Evolutionary conservation across 2,329 filamentous ascomycete genomes (phyloP).

Genomic region (Hymenoscyphus salicellus): DNA sequence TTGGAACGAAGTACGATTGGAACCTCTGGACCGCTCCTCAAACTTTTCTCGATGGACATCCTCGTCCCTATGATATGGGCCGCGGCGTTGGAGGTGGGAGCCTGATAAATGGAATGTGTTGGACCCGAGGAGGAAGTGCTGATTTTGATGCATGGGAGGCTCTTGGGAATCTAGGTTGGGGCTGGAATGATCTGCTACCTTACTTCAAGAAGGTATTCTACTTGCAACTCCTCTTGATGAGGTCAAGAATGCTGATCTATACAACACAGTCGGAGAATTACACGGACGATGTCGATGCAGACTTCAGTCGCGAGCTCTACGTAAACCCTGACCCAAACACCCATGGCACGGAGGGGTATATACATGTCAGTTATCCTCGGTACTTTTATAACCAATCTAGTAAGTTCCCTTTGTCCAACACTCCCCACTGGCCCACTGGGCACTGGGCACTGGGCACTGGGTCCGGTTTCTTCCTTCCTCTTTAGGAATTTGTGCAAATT

Average conservation of each 20-base stretch:
- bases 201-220: slow-evolving; percentile 41
- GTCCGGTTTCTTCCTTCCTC: no score
- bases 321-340: slow-evolving; percentile 31
- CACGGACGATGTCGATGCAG: slow-evolving; percentile 28
- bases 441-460: no score
- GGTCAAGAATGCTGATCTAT: not conserved
- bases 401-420: slow-evolving; percentile 23
- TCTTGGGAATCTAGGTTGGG: slow-evolving; percentile 39
- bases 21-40: slow-evolving; percentile 41
- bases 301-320: slow-evolving; percentile 26
- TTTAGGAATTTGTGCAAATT: no score
- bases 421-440: not conserved
- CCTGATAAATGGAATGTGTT: slow-evolving; percentile 42
- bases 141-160: slow-evolving; percentile 41
- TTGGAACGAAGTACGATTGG: slow-evolving; percentile 43
- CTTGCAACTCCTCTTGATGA: not conserved
- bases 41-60: slow-evolving; percentile 31
- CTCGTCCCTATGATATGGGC: slow-evolving; percentile 26
- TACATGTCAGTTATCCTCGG: slow-evolving; percentile 41
- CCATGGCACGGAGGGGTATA: slow-evolving; percentile 39
- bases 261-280: slow-evolving; percentile 39
- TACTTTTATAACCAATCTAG: slow-evolving; percentile 43
- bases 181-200: slow-evolving; percentile 39
- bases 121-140: slow-evolving; percentile 23
- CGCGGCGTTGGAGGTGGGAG: slow-evolving; percentile 39